These are phyloP conservation scores for Haplographium delicatum DNA, from an alignment of 495 filamentous ascomycete species.

Conservation along the genomic window DNA sequence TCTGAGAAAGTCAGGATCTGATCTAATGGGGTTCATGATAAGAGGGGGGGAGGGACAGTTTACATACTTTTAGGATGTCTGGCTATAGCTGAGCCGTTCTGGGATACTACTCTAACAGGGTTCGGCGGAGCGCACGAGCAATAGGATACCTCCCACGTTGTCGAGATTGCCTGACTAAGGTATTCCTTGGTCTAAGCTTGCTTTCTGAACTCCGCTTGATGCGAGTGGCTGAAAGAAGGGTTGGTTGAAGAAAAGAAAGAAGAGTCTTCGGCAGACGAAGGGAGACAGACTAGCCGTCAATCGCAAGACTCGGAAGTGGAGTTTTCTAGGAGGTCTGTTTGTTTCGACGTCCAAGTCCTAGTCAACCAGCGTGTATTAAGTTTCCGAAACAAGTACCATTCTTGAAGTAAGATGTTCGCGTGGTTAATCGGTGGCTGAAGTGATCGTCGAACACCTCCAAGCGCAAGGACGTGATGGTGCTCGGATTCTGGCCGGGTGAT, in stretches of 20 bases:
- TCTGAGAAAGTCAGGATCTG: constrained; percentile 18
- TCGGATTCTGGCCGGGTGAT: constrained; percentile 13
- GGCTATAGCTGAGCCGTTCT: constrained; percentile 9
- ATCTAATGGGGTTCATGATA: constrained; percentile 7
- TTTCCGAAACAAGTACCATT: constrained; percentile 24
- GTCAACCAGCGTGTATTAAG: constrained; percentile 17
- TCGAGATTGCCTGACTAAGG: constrained; percentile 18
- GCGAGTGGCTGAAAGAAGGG: constrained; percentile 18
- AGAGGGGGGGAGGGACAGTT: constrained; percentile 9
- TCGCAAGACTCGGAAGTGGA: constrained; percentile 19
- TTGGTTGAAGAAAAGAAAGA: constrained; percentile 16
- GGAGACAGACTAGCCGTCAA: constrained; percentile 19
- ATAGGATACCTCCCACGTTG: constrained; percentile 11
- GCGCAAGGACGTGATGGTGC: constrained; percentile 17
- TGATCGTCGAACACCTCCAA: constrained; percentile 17
- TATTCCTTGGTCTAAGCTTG: constrained; percentile 15
- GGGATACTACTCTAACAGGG: constrained; percentile 15
- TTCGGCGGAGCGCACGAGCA: constrained; percentile 19
- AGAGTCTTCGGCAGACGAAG: constrained; percentile 16
- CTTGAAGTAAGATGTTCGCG: constrained; percentile 16
- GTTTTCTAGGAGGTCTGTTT: constrained; percentile 17
- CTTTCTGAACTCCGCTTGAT: constrained; percentile 11
- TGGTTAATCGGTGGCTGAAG: constrained; percentile 7
- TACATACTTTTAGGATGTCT: constrained; percentile 20
- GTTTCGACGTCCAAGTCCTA: constrained; percentile 23